Evolutionary conservation across 768 basidiomycete species (phyloP).

Genomic region (Lentinula boryana): DNA sequence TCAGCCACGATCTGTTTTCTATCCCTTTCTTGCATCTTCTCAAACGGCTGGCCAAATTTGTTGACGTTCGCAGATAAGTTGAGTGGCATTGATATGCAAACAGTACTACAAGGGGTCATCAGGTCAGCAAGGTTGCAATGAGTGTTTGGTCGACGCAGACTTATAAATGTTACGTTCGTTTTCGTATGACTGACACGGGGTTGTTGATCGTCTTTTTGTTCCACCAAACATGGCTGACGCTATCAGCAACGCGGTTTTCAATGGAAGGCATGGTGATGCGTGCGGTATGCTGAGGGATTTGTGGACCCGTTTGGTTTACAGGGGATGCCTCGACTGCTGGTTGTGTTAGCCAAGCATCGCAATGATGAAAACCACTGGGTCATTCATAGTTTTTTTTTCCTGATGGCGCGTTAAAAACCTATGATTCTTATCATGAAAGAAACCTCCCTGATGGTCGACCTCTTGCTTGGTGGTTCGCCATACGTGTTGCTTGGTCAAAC

Average conservation of each 20-base stretch:
- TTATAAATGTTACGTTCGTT: conserved; percentile 85
- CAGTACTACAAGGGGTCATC: conserved; percentile 80
- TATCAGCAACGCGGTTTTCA: conserved; percentile 48
- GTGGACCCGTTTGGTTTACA: conserved; percentile 85
- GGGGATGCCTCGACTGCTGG: conserved; percentile 72
- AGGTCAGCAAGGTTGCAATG: conserved; percentile 84
- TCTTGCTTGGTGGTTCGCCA: conserved; percentile 92
- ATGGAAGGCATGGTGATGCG: conserved; percentile 11
- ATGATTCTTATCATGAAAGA: conserved; percentile 81
- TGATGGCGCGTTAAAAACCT: conserved; percentile 77
- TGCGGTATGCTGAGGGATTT: conserved; percentile 73
- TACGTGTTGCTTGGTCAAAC: conserved; percentile 85
- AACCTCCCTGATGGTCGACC: conserved; percentile 83
- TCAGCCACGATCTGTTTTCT: conserved; percentile 96
- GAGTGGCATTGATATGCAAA: conserved; percentile 20
- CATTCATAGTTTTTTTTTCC: conserved; percentile 84
- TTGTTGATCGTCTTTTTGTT: conserved; percentile 80
- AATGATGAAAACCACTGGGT: conserved; percentile 85
- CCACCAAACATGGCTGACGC: conserved; percentile 93
- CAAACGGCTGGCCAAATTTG: conserved; percentile 65
- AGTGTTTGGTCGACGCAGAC: conserved; percentile 90
- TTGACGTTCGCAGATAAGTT: not conserved
- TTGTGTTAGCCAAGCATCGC: conserved; percentile 81
- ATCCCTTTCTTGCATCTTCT: conserved; percentile 93
- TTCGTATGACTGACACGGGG: conserved; percentile 72